Percentiles rank a stretch among this genome's conserved stretches.
These are phyloP conservation scores for Fusarium torreyae DNA, from an alignment of 2,329 filamentous ascomycete species.

Conservation along the genomic window DNA sequence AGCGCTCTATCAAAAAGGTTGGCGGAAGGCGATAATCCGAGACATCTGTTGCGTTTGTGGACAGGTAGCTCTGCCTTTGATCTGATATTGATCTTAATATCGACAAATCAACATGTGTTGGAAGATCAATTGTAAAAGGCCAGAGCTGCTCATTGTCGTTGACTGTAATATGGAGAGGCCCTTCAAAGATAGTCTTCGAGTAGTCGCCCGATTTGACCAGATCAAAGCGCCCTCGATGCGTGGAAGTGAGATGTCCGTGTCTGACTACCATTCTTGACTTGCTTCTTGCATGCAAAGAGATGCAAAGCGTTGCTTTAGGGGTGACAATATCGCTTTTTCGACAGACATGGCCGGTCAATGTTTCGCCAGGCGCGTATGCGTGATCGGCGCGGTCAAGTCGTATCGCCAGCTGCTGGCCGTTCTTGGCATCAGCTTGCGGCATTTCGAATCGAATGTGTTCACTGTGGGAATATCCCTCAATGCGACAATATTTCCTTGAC, in stretches of 20 bases:
- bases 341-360: not conserved
- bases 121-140: not conserved
- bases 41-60: not conserved
- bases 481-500: too few relatives aligned
- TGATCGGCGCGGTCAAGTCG: not conserved
- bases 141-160: not conserved
- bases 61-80: not conserved
- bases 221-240: conserved; percentile 9
- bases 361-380: conserved; percentile 6
- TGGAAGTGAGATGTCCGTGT: conserved; percentile 2
- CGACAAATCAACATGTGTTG: not conserved
- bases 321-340: not conserved
- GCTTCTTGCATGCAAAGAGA: not conserved
- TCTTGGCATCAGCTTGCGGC: not conserved
- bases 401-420: not conserved
- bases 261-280: conserved; percentile 1
- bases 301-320: rapidly evolving
- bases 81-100: not conserved
- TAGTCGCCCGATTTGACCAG: not conserved
- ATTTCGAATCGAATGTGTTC: not conserved
- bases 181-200: not conserved
- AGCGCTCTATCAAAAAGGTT: not conserved
- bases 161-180: not conserved
- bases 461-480: too few relatives aligned
- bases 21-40: not conserved